These are phyloP conservation scores for Yamadazyma spencermartinsiae DNA, from an alignment of 1,139 yeast genomes.

Conservation along the genomic window DNA sequence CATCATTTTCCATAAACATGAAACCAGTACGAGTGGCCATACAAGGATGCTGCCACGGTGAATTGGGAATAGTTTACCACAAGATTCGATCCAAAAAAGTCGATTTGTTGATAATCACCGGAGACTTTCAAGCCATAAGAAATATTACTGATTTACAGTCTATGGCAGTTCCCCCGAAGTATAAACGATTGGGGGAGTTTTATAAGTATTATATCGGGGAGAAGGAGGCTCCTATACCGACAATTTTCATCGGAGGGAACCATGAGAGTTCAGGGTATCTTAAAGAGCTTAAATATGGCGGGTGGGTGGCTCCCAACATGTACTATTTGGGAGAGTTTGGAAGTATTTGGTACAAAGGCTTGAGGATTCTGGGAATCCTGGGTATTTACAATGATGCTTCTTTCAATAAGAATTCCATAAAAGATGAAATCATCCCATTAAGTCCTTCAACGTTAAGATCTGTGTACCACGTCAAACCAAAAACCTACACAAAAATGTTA, in stretches of 20 bases:
- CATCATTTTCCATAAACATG: no score
- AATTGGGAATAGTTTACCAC: conserved; percentile 60
- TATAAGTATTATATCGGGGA: conserved; percentile 65
- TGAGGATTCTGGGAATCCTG: conserved; percentile 77
- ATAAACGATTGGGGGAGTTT: conserved; percentile 72
- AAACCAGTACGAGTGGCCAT: conserved; percentile 50
- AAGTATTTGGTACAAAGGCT: conserved; percentile 69
- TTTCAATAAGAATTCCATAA: conserved; percentile 20
- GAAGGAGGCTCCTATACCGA: conserved; percentile 67
- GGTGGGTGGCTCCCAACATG: conserved; percentile 93
- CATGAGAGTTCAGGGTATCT: conserved; percentile 87
- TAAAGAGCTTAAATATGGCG: conserved; percentile 78
- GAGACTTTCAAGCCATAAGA: conserved; percentile 81
- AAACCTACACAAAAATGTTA: conserved; percentile 59
- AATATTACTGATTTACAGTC: conserved; percentile 62
- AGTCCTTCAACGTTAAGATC: conserved; percentile 47
- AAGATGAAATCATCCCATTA: conserved; percentile 52
- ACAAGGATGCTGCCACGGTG: conserved; percentile 96
- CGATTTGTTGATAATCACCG: conserved; percentile 79
- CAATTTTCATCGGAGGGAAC: conserved; percentile 91
- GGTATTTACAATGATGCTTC: conserved; percentile 69
- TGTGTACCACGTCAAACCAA: conserved; percentile 73
- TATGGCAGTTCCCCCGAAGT: conserved; percentile 62
- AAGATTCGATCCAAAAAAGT: conserved; percentile 27
- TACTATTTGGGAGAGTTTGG: conserved; percentile 84